These are phyloP conservation scores for Camellia granthamiana DNA, from an alignment of 148 eudicot genomes.

Conservation along the genomic window DNA sequence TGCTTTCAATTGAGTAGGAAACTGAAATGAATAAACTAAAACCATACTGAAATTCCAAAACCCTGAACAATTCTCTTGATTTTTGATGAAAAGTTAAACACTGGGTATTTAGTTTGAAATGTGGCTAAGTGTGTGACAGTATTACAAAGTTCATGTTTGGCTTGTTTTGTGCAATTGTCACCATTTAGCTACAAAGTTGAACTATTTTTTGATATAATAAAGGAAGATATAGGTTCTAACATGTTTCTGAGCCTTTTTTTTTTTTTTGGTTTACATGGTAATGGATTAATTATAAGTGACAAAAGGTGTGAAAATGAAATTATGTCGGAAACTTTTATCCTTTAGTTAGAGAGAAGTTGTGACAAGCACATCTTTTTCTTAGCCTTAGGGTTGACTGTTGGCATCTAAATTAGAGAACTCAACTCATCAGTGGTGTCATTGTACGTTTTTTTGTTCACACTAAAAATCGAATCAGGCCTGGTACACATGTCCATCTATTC, in stretches of 20 bases:
- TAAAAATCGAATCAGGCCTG: not conserved
- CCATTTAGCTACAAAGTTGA: not conserved
- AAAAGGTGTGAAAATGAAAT: not conserved
- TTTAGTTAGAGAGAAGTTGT: not conserved
- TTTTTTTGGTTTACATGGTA: not conserved
- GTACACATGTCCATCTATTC: not conserved
- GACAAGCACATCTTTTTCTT: slow-evolving; percentile 1
- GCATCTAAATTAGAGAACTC: not conserved
- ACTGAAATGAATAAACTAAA: not conserved
- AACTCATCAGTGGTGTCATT: not conserved
- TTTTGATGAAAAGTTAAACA: not conserved
- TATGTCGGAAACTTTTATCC: not conserved
- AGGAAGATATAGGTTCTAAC: not conserved
- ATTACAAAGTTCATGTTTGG: not conserved
- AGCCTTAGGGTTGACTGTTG: not conserved
- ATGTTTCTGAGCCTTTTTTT: not conserved
- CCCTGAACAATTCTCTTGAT: not conserved
- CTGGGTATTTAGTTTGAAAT: not conserved
- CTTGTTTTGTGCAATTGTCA: not conserved
- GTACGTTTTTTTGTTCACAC: not conserved
- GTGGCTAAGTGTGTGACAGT: not conserved
- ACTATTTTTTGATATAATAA: not conserved
- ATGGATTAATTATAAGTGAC: not conserved
- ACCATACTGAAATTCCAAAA: not conserved
- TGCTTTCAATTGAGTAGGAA: not conserved